Evolutionary conservation across 768 basidiomycete genomes (phyloP).

Genomic region (Tricholomella constricta): DNA sequence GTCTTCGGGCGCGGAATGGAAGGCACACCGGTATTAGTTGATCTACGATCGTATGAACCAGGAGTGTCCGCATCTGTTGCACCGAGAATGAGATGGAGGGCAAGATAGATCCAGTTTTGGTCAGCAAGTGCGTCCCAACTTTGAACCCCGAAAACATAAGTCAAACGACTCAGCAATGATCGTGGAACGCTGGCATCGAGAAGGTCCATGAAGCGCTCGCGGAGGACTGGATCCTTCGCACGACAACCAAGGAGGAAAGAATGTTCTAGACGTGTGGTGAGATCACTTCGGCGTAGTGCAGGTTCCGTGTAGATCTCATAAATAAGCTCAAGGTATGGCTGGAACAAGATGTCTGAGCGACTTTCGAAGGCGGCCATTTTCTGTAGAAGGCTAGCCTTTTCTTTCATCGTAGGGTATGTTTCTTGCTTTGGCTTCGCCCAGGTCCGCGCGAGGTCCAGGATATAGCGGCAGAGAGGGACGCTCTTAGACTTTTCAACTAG

Average conservation of each 20-base stretch:
- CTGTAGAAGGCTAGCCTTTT: constrained; percentile 86
- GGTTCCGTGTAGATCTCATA: constrained; percentile 94
- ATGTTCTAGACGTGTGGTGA: constrained; percentile 90
- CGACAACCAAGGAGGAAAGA: constrained; percentile 93
- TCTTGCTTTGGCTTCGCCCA: constrained; percentile 92
- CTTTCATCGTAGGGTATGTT: constrained; percentile 89
- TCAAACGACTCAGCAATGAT: constrained; percentile 76
- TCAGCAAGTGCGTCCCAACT: constrained; percentile 93
- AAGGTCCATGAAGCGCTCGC: constrained; percentile 87
- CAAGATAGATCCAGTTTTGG: constrained; percentile 92
- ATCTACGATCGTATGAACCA: constrained; percentile 41
- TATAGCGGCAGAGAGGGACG: constrained; percentile 71
- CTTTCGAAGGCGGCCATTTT: constrained; percentile 87
- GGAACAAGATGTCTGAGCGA: constrained; percentile 77
- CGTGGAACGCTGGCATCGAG: constrained; percentile 88
- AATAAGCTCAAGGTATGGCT: constrained; percentile 84
- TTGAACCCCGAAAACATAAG: constrained; percentile 90
- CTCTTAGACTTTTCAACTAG: constrained; percentile 92
- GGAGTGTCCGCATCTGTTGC: constrained; percentile 47
- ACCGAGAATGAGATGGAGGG: constrained; percentile 85
- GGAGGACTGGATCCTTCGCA: constrained; percentile 73
- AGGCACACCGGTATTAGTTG: constrained; percentile 29
- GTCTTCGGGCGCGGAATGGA: constrained; percentile 44
- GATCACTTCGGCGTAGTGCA: constrained; percentile 81
- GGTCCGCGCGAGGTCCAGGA: constrained; percentile 82